Evolutionary conservation across 2,329 filamentous ascomycete genomes (phyloP).

Genomic region (Xylaria sp.): DNA sequence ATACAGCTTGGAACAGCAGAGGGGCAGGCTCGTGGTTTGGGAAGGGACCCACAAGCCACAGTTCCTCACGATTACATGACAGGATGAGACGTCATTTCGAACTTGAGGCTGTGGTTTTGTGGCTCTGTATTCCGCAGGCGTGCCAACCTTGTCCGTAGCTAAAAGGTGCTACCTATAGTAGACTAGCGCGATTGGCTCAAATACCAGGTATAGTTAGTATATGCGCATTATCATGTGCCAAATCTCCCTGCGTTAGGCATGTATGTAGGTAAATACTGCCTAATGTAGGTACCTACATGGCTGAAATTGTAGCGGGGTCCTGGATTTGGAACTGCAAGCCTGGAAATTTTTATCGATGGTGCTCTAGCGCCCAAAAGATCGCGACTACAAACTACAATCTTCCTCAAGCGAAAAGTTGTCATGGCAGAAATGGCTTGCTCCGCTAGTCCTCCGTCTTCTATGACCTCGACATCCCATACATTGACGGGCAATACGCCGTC

Average conservation of each 20-base stretch:
- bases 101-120: background rate
- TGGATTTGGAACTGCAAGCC: constrained; percentile 17
- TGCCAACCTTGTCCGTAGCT: too few species aligned
- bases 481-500: constrained; percentile 45
- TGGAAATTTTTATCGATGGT: constrained; percentile 19
- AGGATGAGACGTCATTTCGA: background rate
- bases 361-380: constrained; percentile 5
- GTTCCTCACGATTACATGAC: background rate
- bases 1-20: background rate
- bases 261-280: background rate
- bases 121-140: background rate
- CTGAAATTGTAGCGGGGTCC: constrained; percentile 16
- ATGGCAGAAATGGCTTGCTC: constrained; percentile 32
- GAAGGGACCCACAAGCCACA: constrained; percentile 9
- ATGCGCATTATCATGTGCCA: too few species aligned
- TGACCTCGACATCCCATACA: constrained; percentile 61
- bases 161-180: too few species aligned
- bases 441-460: constrained; percentile 51
- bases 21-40: constrained; percentile 8
- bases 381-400: background rate
- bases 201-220: too few species aligned
- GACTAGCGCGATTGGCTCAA: too few species aligned
- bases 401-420: background rate
- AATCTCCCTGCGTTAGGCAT: too few species aligned
- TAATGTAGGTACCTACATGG: background rate